Evolutionary conservation across 441 rosid genomes (phyloP).

Genomic region (Oxalis stricta): DNA sequence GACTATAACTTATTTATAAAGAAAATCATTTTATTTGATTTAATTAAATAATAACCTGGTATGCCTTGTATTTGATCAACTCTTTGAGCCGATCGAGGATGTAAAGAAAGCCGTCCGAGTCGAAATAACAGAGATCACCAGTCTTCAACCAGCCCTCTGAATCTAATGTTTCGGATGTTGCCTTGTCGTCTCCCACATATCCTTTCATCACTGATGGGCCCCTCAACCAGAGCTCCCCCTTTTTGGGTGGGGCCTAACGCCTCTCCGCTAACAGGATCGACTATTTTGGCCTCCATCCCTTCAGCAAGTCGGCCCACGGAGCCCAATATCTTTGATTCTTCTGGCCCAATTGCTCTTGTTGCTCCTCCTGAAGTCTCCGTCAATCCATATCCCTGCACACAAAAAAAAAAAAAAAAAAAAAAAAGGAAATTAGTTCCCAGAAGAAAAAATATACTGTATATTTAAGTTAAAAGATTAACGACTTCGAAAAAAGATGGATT

Average conservation of each 20-base stretch:
- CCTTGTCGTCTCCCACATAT: slow-evolving; percentile 68
- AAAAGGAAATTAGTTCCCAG: background rate
- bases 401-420: background rate
- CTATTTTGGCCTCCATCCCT: slow-evolving; percentile 24
- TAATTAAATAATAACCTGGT: slow-evolving; percentile 39
- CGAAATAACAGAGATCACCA: slow-evolving; percentile 80
- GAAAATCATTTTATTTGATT: too few relatives aligned
- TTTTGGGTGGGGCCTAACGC: slow-evolving; percentile 13
- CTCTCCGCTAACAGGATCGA: slow-evolving; percentile 17
- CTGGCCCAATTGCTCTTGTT: slow-evolving; percentile 13
- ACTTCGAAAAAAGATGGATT: too few relatives aligned
- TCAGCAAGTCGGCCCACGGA: slow-evolving; percentile 21
- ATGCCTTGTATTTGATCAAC: slow-evolving; percentile 79
- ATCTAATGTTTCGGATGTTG: slow-evolving; percentile 73
- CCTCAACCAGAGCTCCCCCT: slow-evolving; percentile 23
- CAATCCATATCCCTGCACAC: slow-evolving; percentile 84
- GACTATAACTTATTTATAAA: too few relatives aligned
- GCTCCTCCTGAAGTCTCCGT: slow-evolving; percentile 34
- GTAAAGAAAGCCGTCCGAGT: slow-evolving; percentile 50
- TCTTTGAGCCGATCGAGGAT: slow-evolving; percentile 83
- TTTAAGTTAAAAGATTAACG: too few relatives aligned
- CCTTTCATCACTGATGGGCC: slow-evolving; percentile 28
- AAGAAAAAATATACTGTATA: too few relatives aligned
- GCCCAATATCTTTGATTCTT: slow-evolving; percentile 10
- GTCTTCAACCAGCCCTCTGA: slow-evolving; percentile 90